Evolutionary conservation across 257 asterid species (phyloP).

Genomic region (Fraxinus excelsior): DNA sequence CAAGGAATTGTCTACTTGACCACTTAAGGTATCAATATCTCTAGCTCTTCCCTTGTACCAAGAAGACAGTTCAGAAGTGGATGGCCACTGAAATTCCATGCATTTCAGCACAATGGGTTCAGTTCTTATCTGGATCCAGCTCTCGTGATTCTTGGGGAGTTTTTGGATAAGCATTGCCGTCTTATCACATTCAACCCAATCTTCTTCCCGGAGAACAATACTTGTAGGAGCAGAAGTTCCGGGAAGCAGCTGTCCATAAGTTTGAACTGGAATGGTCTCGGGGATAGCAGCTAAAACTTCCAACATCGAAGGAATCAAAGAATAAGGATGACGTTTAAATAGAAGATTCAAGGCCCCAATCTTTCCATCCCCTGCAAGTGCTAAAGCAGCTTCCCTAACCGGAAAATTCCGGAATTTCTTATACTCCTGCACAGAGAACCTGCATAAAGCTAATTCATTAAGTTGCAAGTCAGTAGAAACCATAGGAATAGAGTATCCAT

Average conservation of each 20-base stretch:
- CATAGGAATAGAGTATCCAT: conserved; percentile 20
- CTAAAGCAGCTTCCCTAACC: conserved; percentile 65
- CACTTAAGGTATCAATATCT: conserved; percentile 85
- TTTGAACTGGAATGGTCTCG: conserved; percentile 89
- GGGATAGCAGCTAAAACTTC: conserved; percentile 95
- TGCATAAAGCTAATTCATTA: conserved; percentile 72
- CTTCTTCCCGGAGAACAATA: conserved; percentile 72
- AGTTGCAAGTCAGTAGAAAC: conserved; percentile 61
- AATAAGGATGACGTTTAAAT: conserved; percentile 89
- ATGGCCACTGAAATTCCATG: conserved; percentile 76
- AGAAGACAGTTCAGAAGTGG: conserved; percentile 66
- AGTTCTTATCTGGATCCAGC: conserved; percentile 58
- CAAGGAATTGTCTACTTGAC: conserved; percentile 85
- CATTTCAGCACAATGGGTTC: conserved; percentile 71
- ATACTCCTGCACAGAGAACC: conserved; percentile 90
- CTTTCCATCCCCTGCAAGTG: conserved; percentile 88
- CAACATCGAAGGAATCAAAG: conserved; percentile 72
- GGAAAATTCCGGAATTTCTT: conserved; percentile 71
- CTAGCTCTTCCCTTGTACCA: conserved; percentile 96
- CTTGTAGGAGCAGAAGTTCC: conserved; percentile 69
- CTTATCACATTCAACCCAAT: conserved; percentile 92
- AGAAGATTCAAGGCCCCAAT: conserved; percentile 94
- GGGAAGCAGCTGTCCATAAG: conserved; percentile 93
- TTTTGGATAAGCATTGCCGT: conserved; percentile 55
- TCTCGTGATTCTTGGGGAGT: conserved; percentile 43